Evolutionary conservation across 257 asterid species (phyloP), one percentile per base, ranked within the genome.

Genomic region (Capsicum rhomboideum): DNA sequence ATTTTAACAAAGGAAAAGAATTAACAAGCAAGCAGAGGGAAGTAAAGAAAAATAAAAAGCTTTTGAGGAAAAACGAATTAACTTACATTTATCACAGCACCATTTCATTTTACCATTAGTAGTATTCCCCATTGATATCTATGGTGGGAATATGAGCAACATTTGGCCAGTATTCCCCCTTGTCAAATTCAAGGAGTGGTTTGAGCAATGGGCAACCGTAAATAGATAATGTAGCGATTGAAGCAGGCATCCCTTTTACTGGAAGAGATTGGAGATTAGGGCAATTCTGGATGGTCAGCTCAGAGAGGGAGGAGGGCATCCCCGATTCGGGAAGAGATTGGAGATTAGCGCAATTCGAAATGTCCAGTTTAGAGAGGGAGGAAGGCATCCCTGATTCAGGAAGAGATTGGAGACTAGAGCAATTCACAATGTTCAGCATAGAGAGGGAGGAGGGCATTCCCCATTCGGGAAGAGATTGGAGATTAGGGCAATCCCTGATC

Each of bases 141-240:
- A 83, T 72, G 61, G 17, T 9, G 61, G 82, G 37, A 44, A 83
- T 26, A 20, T 83, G 82, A 37, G 75, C 26, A 42, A 83, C 50
- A 5, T 74, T 42, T 34, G 64, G 18, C 86, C 86, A 75, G 52
- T 74, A 50, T 14, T 59, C 18, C 4, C 78, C 78, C 78, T 37
- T 12, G 66, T 83, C 23, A 52, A 42, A 13, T 58, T 42, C 26
- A 44, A 74, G 53, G 8, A 6, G 37, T 58, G 26, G 78, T 21
- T 6, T 10, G 8, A 83, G 52, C 59, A 72, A 7, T 10, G 86
- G 86, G 42, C 72, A 83, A 1, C 0, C 1, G 4, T 0, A 3
- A 10, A 42, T 53, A 2, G 0, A 2, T 3, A 83, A 34, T 29
- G 0, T 1, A 54, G 82, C 23, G 61, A 58, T 14, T 26, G 86